These are phyloP conservation scores for Ambispora gerdemannii DNA, from an alignment of 192 early-diverging fungal species.

Conservation along the genomic window DNA sequence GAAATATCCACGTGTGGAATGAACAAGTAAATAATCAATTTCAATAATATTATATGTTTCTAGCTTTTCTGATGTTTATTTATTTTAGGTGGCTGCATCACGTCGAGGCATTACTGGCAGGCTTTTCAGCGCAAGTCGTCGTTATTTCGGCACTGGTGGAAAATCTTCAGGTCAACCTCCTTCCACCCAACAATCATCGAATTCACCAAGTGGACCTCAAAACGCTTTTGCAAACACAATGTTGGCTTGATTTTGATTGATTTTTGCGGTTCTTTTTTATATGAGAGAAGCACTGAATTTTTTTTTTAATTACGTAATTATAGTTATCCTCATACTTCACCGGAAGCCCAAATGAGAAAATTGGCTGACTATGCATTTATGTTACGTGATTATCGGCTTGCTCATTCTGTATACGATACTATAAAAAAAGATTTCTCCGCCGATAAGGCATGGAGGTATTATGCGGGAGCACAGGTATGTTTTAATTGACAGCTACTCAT, in stretches of 20 bases:
- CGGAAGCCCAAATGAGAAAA: conserved; percentile 88
- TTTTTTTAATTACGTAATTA: background rate
- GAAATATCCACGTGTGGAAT: conserved; percentile 81
- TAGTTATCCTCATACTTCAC: conserved; percentile 69
- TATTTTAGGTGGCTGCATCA: conserved; percentile 64
- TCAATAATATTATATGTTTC: too few relatives aligned
- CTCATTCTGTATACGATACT: conserved; percentile 84
- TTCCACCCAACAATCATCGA: conserved; percentile 41
- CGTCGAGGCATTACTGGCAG: conserved; percentile 87
- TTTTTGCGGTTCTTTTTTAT: conserved; percentile 35
- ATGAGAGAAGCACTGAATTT: too few relatives aligned
- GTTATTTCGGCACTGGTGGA: conserved; percentile 72
- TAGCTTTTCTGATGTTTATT: background rate
- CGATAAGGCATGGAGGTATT: conserved; percentile 74
- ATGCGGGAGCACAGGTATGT: conserved; percentile 63
- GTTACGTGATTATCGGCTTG: conserved; percentile 90
- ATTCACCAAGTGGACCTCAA: conserved; percentile 35
- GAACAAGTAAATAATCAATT: too few relatives aligned
- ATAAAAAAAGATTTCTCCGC: conserved; percentile 82
- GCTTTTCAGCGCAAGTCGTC: conserved; percentile 76
- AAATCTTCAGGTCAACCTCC: conserved; percentile 39
- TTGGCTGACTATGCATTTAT: conserved; percentile 97
- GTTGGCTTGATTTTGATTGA: conserved; percentile 31
- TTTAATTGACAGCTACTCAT: background rate
- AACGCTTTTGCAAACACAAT: conserved; percentile 36